Evolutionary conservation across 73 alveolate species (phyloP), one percentile per base, ranked within the genome.

Genomic region (Diophrys sp.): DNA sequence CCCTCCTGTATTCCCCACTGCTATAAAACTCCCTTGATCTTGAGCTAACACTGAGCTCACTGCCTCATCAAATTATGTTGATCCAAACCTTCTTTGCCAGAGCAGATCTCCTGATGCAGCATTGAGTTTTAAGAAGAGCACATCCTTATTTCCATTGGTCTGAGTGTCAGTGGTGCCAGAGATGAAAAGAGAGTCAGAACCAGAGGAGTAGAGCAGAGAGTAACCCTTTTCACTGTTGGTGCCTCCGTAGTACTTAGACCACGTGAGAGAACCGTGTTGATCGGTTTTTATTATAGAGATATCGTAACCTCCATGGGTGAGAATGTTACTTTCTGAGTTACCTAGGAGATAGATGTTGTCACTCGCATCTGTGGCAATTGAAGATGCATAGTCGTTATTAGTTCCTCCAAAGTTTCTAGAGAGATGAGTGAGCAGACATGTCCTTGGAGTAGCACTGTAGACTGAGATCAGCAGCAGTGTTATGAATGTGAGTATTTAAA

Each of bases 171-270:
- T 44, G 18, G 18, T 44, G n/a, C 62, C 62, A 5, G 62, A 5
- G 5, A 44, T 18, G 18, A 44, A 11, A 5, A 44, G 18, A 44
- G 18, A 44, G n/a, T 44, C 5, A 5, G n/a, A 5, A 5, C 62
- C 62, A 44, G 5, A 11, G 18, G 62, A 5, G 18, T 44, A 18
- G 5, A 11, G n/a, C 5, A 44, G n/a, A 44, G 5, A 5, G 18
- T 11, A 44, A 18, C 62, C 62, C 18, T 44, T 71, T 2, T 71
- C 79, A 2, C 23, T 71, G 23, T 32, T 32, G 14, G 79, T 33
- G 11, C 69, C 79, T 28, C 79, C 79, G 34, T 71, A 71, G 29
- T 71, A 71, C 31, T 33, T 71, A 5, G 79, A 62, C 79, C 79
- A 71, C 32, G 29, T 62, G 8, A 29, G 30, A 28, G 79, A 1